phyloP scores from a whole-genome alignment of 2,329 filamentous ascomycete species.

The Cladophialophora carrionii region DNA sequence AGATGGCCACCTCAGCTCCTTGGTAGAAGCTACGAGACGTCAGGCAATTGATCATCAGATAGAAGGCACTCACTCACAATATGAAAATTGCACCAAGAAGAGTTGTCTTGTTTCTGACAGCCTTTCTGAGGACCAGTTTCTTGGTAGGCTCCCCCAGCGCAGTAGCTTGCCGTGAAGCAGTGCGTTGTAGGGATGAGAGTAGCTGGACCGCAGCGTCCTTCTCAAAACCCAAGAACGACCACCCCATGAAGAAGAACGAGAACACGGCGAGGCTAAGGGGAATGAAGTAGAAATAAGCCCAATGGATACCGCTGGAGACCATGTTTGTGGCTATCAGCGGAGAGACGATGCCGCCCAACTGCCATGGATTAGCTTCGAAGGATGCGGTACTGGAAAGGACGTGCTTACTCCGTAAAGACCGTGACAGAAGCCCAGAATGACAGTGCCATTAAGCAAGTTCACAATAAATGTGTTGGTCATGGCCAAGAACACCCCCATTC shows the following conservation, averaged over 20 bases:
- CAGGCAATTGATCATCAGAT: background rate
- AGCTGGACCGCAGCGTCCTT: conserved; percentile 57
- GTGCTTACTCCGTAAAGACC: conserved; percentile 51
- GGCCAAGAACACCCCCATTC: conserved; percentile 56
- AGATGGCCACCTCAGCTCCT: conserved; percentile 80
- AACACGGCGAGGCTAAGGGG: conserved; percentile 61
- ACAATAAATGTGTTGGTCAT: conserved; percentile 62
- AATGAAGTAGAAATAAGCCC: conserved; percentile 75
- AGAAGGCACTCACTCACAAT: conserved; percentile 52
- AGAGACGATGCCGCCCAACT: conserved; percentile 63
- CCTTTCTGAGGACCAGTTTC: conserved; percentile 49
- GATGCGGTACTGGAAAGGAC: background rate
- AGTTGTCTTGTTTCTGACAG: conserved; percentile 61
- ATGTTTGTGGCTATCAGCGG: conserved; percentile 76
- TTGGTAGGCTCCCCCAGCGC: conserved; percentile 40
- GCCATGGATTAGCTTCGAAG: conserved; percentile 13
- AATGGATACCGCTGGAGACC: conserved; percentile 63
- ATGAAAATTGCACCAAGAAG: conserved; percentile 78
- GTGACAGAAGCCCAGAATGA: conserved; percentile 49
- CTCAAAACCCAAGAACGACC: conserved; percentile 72
- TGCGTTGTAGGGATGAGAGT: conserved; percentile 47
- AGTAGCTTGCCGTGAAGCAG: conserved; percentile 48
- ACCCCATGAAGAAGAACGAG: conserved; percentile 63
- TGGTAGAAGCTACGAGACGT: conserved; percentile 64
- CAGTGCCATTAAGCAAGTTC: conserved; percentile 57